phyloP scores from a whole-genome alignment of 192 early-diverging fungal genomes.

The Phycomyces blakesleeanus region DNA sequence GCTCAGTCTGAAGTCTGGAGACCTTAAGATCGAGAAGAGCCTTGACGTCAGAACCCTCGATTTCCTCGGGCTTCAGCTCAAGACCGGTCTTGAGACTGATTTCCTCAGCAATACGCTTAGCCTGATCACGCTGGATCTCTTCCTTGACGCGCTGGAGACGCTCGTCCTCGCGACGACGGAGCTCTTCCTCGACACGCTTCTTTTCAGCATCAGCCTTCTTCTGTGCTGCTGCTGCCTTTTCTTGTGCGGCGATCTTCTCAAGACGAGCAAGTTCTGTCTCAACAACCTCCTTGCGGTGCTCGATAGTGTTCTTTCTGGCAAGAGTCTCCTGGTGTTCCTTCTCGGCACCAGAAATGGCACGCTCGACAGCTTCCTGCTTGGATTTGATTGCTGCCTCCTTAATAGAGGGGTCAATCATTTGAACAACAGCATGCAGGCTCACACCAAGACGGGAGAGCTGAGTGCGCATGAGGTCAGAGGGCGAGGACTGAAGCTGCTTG shows the following conservation, averaged over 20 bases:
- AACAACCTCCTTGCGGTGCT: conserved; percentile 75
- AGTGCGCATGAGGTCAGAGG: conserved; percentile 87
- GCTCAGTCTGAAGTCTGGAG: conserved; percentile 88
- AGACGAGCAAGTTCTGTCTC: conserved; percentile 70
- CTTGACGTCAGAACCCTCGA: conserved; percentile 79
- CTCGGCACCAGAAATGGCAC: conserved; percentile 69
- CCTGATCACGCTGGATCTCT: conserved; percentile 79
- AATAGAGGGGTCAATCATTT: conserved; percentile 76
- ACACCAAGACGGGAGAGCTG: conserved; percentile 87
- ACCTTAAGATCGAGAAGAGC: conserved; percentile 80
- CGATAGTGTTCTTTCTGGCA: conserved; percentile 82
- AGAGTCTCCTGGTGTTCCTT: conserved; percentile 79
- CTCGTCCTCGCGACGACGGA: conserved; percentile 77
- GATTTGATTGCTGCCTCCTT: conserved; percentile 61
- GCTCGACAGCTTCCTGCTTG: conserved; percentile 63
- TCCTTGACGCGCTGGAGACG: conserved; percentile 71
- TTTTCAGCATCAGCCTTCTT: conserved; percentile 82
- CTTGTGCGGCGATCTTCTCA: conserved; percentile 83
- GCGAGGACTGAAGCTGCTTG: conserved; percentile 77
- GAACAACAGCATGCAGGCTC: conserved; percentile 80
- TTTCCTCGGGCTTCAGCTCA: conserved; percentile 54
- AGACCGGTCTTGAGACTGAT: conserved; percentile 34
- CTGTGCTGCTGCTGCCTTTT: conserved; percentile 64
- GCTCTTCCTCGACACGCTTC: conserved; percentile 80
- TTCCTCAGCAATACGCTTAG: conserved; percentile 77